phyloP scores from a whole-genome alignment of 495 filamentous ascomycete genomes.

The Chlorociboria aeruginascens region DNA sequence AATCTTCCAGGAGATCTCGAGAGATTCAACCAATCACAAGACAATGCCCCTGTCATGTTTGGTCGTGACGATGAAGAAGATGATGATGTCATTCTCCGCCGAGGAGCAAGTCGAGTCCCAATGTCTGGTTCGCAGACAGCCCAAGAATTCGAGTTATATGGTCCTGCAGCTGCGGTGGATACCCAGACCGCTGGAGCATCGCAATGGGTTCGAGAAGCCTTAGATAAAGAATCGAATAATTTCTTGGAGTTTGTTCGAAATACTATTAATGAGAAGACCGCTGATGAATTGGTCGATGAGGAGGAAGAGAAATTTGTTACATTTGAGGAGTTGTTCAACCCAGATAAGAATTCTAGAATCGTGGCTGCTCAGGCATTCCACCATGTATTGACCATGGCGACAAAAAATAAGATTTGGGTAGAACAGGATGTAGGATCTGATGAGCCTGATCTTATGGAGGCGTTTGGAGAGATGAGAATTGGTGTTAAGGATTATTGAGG shows the following conservation, averaged over 20 bases:
- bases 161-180: conserved; percentile 31
- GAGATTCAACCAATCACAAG: conserved; percentile 23
- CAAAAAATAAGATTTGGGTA: conserved; percentile 39
- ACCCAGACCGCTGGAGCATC: conserved; percentile 30
- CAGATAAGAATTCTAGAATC: conserved; percentile 31
- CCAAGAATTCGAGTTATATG: conserved; percentile 31
- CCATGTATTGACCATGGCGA: conserved; percentile 56
- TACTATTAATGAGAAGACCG: conserved; percentile 17
- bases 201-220: conserved; percentile 32
- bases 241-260: conserved; percentile 47
- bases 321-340: conserved; percentile 47
- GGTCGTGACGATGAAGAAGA: conserved; percentile 29
- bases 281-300: conserved; percentile 2
- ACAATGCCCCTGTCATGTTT: conserved; percentile 29
- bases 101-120: conserved; percentile 6
- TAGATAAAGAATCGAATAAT: conserved; percentile 48
- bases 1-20: conserved; percentile 25
- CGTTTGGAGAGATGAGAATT: conserved; percentile 15
- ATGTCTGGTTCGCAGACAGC: background rate
- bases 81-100: conserved; percentile 19
- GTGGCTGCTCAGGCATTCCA: conserved; percentile 58
- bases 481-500: conserved; percentile 8
- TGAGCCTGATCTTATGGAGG: conserved; percentile 4
- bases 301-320: conserved; percentile 18
- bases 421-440: conserved; percentile 26